These are phyloP conservation scores for Kockovaella imperatae DNA, from an alignment of 768 basidiomycete species.

Conservation along the genomic window DNA sequence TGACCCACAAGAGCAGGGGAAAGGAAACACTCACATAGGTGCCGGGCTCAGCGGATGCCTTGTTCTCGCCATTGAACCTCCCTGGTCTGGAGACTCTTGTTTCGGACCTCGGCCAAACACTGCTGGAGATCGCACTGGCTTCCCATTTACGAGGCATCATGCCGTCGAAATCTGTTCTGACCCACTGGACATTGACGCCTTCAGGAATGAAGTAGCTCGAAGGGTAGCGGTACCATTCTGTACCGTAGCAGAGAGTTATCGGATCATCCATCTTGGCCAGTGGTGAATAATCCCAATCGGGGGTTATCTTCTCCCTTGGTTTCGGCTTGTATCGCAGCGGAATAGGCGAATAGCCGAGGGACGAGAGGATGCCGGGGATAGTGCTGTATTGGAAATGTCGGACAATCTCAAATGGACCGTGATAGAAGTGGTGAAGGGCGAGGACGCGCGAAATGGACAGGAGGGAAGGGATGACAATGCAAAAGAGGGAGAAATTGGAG, in stretches of 20 bases:
- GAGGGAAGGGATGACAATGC: conserved; percentile 59
- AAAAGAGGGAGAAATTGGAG: conserved; percentile 62
- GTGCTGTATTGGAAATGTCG: conserved; percentile 67
- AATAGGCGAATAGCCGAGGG: conserved; percentile 38
- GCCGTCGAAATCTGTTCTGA: conserved; percentile 87
- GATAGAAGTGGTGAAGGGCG: conserved; percentile 82
- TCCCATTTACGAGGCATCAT: conserved; percentile 78
- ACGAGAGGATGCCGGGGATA: conserved; percentile 66
- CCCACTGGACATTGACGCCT: conserved; percentile 71
- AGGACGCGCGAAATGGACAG: conserved; percentile 72
- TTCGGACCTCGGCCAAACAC: conserved; percentile 56
- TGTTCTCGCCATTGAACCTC: conserved; percentile 75
- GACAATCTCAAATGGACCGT: conserved; percentile 68
- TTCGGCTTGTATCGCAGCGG: conserved; percentile 43
- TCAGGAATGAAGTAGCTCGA: conserved; percentile 81
- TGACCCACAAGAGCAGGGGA: conserved; percentile 1
- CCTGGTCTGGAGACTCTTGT: conserved; percentile 57
- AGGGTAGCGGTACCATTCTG: conserved; percentile 95
- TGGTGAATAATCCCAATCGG: conserved; percentile 51
- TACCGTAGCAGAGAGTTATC: conserved; percentile 72
- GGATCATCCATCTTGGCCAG: conserved; percentile 56
- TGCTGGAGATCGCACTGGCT: conserved; percentile 32
- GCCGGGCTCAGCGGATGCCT: conserved; percentile 55
- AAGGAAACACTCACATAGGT: conserved; percentile 60
- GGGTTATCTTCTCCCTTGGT: conserved; percentile 53